Evolutionary conservation across 2,329 filamentous ascomycete genomes (phyloP), one percentile per base, ranked within the genome.

Genomic region (Lasiodiplodia citricola): DNA sequence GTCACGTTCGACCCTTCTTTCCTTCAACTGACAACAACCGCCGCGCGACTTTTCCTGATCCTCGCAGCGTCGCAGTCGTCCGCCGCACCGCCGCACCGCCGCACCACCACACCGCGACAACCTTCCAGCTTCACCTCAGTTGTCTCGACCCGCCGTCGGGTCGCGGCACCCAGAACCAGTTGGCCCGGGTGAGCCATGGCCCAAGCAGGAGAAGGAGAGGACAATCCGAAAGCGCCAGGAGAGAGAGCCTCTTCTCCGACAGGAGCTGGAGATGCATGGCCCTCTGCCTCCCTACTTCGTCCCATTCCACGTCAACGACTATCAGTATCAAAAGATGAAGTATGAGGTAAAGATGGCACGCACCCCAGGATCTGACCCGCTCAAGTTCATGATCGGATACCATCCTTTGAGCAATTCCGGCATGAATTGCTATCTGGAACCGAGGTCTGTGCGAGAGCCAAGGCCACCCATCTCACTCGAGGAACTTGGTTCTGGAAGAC

Each of bases 331-430:
- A 5, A 16, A 18, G 5, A 44, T 44, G 13, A 44, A 16, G 5
- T 44, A 44, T 4, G 14, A 44, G 14, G 14, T 18, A 0, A 31
- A 31, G 28, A 16, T 44, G 3, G 14, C 5, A 6, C 14, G 14
- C 13, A 6, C 16, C 3, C 4, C 38, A 0, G 16, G 18, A 1
- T 14, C 14, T 3, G 16, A 6, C 2, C 4, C 14, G 0, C 14
- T 44, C 14, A 44, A 18, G 38, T 44, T 16, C 38, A 3, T 6
- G 1, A 16, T 44, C 3, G 38, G 18, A 2, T 44, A 6, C 14
- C 38, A 44, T 13, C 38, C 38, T 6, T 6, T 16, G 16, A 16
- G 14, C 37, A 16, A 16, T 5, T 3, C 3, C 13, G 0, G 13
- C 1, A 44, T 16, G 13, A 44, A 44, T 13, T 16, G 13, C 1